Evolutionary conservation across 1,139 yeast species (phyloP).

Genomic region (Geotrichum klebahnii): DNA sequence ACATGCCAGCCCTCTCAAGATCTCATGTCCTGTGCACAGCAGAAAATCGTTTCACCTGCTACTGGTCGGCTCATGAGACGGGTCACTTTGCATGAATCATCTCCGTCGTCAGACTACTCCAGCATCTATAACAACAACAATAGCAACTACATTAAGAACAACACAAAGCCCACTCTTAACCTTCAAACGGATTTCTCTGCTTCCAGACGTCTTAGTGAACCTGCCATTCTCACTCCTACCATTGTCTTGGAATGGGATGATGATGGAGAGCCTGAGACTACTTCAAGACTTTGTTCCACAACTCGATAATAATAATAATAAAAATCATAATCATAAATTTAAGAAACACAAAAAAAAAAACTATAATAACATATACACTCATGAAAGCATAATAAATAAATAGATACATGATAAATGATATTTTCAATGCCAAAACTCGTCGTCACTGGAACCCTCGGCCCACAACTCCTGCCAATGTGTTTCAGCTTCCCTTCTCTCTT

Average conservation of each 20-base stretch:
- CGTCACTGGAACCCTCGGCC: too few species aligned
- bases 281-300: not conserved
- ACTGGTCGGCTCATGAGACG: constrained; percentile 25
- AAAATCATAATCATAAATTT: not conserved
- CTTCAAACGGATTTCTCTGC: too few species aligned
- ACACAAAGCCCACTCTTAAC: too few species aligned
- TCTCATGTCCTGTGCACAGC: not conserved
- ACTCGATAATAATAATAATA: not conserved
- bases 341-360: too few species aligned
- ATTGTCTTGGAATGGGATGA: constrained; percentile 36
- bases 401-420: too few species aligned
- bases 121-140: not conserved
- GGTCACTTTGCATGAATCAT: constrained; percentile 25
- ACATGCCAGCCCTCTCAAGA: constrained; percentile 18
- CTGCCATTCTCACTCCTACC: constrained; percentile 32
- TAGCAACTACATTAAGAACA: too few species aligned
- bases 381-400: too few species aligned
- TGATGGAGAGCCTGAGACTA: constrained; percentile 24
- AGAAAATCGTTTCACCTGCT: not conserved
- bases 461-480: too few species aligned
- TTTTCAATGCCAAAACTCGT: too few species aligned
- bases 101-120: not conserved
- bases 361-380: too few species aligned
- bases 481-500: too few species aligned
- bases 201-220: too few species aligned